Conservation (phyloP, 352 stramenopile species). For the Phytophthora agathidicida region DNA sequence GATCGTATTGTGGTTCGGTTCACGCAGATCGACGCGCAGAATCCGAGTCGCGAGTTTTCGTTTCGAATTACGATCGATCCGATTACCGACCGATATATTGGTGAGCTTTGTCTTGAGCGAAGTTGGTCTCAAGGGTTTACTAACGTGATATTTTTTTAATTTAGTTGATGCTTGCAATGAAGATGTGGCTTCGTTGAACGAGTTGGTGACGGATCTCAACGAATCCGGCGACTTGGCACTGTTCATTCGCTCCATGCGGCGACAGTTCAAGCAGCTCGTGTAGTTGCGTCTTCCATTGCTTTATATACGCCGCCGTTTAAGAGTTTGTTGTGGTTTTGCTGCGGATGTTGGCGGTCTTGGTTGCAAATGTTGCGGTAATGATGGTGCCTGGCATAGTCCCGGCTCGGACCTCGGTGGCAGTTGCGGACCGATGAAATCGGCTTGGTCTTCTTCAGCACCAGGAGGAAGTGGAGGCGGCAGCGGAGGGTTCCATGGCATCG, state of each 20-base stretch:
- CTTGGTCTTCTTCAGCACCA: constrained; percentile 3
- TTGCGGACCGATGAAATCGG: constrained; percentile 57
- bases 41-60: constrained; percentile 66
- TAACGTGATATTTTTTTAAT: constrained; percentile 8
- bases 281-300: constrained; percentile 20
- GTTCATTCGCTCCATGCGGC: constrained; percentile 83
- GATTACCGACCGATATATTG: constrained; percentile 63
- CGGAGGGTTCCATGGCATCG: constrained; percentile 2
- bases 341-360: background rate
- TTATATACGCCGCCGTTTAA: constrained; percentile 56
- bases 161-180: constrained; percentile 73
- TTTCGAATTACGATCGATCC: constrained; percentile 76
- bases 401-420: constrained; percentile 20
- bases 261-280: constrained; percentile 75
- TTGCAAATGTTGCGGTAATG: constrained; percentile 6
- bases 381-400: background rate
- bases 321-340: constrained; percentile 16
- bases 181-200: constrained; percentile 45
- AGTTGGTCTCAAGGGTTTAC: background rate
- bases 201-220: constrained; percentile 72
- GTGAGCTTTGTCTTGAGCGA: constrained; percentile 24
- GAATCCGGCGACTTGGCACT: constrained; percentile 65
- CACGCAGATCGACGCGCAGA: constrained; percentile 69
- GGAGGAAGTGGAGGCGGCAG: constrained; percentile 14
- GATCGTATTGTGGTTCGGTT: constrained; percentile 73